phyloP scores from a whole-genome alignment of 176 grass and related monocot species.

The Oryza glumipatula region DNA sequence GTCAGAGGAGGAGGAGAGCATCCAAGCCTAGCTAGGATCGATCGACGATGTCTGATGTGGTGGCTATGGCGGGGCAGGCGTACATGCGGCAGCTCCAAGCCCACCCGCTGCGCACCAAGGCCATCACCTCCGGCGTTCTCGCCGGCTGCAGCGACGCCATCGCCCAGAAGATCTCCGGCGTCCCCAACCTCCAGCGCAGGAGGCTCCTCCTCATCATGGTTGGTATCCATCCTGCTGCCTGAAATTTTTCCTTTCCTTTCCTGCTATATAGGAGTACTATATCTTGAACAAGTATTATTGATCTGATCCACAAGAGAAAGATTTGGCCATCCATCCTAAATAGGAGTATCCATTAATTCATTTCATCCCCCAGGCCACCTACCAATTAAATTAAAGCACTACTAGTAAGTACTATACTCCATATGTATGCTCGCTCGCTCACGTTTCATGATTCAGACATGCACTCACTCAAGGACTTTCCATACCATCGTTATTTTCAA shows the following conservation, averaged over 20 bases:
- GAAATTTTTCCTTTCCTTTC: too few relatives aligned
- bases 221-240: not conserved
- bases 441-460: not conserved
- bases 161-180: constrained; percentile 75
- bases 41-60: constrained; percentile 75
- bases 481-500: too few relatives aligned
- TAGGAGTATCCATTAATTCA: not conserved
- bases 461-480: not conserved
- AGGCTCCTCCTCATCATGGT: constrained; percentile 77
- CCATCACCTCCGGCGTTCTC: constrained; percentile 73
- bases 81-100: constrained; percentile 76
- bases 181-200: constrained; percentile 64
- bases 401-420: too few relatives aligned
- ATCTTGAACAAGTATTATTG: too few relatives aligned
- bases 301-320: too few relatives aligned
- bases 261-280: too few relatives aligned
- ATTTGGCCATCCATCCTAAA: too few relatives aligned
- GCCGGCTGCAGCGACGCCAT: constrained; percentile 77
- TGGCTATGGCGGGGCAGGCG: constrained; percentile 62
- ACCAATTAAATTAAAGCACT: not conserved
- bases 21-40: too few relatives aligned
- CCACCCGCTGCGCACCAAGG: constrained; percentile 88
- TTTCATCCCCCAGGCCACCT: not conserved
- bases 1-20: too few relatives aligned
- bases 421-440: too few relatives aligned